Evolutionary conservation across 345 rosid genomes (phyloP), one percentile per base, ranked within the genome.

Genomic region (Eucalyptus camaldulensis): DNA sequence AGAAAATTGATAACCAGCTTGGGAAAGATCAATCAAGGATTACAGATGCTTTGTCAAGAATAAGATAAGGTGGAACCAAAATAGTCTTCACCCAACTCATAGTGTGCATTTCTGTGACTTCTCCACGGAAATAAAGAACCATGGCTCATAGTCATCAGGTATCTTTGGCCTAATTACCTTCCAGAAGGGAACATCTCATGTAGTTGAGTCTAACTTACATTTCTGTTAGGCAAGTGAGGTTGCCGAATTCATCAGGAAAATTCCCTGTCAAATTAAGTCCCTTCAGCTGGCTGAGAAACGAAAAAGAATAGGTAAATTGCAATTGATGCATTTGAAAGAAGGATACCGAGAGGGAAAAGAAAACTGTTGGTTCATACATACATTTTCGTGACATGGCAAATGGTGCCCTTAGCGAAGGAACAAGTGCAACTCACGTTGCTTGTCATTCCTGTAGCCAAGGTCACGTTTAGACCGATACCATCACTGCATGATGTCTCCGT

Each of bases 351-450:
- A 72, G 83, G 45, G 11, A 72, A 33, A 37, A 60, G 14, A 27
- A 60, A 72, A 21, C 8, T 72, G 27, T 72, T 13, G 14, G 45
- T 6, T 37, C 83, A 37, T 0, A 10, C 94, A 89, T 94, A 96
- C 98, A 97, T 91, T 29, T 3, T 86, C 21, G 94, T 95, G 89
- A 97, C 97, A 81, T 90, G 99, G 88, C 97, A 96, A 67, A 92
- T 33, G 7, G 92, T 90, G 90, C 76, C 88, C 76, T 58, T 53
- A 67, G 50, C 80, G 15, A 88, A 87, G 56, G 92, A 54, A 88
- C 99, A 96, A 90, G 92, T 29, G 87, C 99, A 97, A 21, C 90
- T 40, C 62, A 97, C 93, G 47, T 51, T 89, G 91, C 94, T 90
- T 45, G 49, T 37, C 19, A 4, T 33, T 33, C 4, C 83, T 9